These are phyloP conservation scores for Oleoguttula mirabilis DNA, from an alignment of 495 filamentous ascomycete genomes.

Conservation along the genomic window DNA sequence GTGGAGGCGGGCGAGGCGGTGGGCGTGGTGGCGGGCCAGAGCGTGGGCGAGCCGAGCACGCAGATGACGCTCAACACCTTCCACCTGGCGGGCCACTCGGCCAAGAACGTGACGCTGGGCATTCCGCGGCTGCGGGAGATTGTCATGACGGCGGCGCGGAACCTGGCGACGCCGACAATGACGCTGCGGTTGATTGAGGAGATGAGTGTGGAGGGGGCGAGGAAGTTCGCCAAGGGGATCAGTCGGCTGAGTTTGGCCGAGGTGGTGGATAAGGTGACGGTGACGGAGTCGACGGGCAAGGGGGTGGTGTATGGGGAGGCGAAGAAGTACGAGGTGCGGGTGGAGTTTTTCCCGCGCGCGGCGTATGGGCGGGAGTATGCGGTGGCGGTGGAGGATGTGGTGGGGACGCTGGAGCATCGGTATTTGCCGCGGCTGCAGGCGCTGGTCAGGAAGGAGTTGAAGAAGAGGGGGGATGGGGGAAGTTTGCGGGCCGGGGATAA, in stretches of 20 bases:
- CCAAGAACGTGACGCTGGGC: slow-evolving; percentile 98
- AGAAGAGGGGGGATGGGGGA: slow-evolving; percentile 58
- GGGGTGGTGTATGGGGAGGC: slow-evolving; percentile 53
- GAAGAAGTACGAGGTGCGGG: slow-evolving; percentile 71
- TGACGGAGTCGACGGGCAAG: slow-evolving; percentile 62
- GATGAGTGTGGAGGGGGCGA: slow-evolving; percentile 52
- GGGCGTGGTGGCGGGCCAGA: slow-evolving; percentile 91
- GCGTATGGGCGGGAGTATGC: slow-evolving; percentile 81
- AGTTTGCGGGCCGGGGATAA: slow-evolving; percentile 30
- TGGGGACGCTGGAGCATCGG: slow-evolving; percentile 62
- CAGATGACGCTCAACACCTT: slow-evolving; percentile 99
- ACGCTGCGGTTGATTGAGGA: slow-evolving; percentile 67
- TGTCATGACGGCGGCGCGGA: slow-evolving; percentile 86
- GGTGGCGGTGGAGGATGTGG: slow-evolving; percentile 63
- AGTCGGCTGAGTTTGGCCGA: slow-evolving; percentile 79
- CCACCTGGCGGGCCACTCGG: slow-evolving; percentile 95
- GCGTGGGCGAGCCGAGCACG: slow-evolving; percentile 90
- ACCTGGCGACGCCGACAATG: slow-evolving; percentile 87
- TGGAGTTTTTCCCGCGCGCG: slow-evolving; percentile 69
- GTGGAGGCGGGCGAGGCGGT: slow-evolving; percentile 98
- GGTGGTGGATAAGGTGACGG: slow-evolving; percentile 68
- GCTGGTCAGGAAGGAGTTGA: slow-evolving; percentile 60
- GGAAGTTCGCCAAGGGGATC: slow-evolving; percentile 83
- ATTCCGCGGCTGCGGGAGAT: slow-evolving; percentile 96
- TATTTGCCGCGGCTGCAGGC: slow-evolving; percentile 60